Conservation (phyloP, 139 green algal genomes). For the Gonium pectorale region DNA sequence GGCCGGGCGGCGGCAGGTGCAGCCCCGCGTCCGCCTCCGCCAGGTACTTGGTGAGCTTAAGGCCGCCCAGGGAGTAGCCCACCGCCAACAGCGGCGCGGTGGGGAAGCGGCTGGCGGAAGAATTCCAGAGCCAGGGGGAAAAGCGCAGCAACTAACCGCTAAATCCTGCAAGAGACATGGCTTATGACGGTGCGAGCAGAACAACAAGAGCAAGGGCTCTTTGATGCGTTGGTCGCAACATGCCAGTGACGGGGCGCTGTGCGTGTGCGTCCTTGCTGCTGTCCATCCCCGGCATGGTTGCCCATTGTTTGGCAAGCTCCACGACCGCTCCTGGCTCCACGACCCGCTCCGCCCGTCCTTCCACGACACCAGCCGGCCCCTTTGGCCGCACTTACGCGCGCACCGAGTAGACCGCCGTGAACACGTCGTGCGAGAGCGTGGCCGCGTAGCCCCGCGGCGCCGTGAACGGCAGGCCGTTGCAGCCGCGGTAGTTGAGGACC, state of each 20-base stretch:
- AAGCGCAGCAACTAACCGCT: no score
- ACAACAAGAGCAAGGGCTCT: no score
- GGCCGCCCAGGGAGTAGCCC: constrained; percentile 79
- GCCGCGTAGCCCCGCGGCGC: constrained; percentile 66
- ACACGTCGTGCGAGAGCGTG: constrained; percentile 67
- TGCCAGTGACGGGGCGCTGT: no score
- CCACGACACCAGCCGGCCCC: no score
- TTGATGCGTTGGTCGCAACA: no score
- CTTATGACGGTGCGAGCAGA: no score
- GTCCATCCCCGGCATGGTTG: no score
- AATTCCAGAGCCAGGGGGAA: not conserved
- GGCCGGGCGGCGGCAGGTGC: constrained; percentile 33
- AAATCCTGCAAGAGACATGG: no score
- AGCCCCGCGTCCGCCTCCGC: constrained; percentile 71
- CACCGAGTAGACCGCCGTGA: constrained; percentile 60
- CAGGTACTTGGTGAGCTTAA: constrained; percentile 85
- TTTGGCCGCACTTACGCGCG: constrained; percentile 60
- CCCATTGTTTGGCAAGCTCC: no score
- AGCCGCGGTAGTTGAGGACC: constrained; percentile 63
- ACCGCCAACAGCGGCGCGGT: constrained; percentile 70
- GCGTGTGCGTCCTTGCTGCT: no score
- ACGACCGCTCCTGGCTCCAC: no score
- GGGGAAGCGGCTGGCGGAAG: constrained; percentile 62
- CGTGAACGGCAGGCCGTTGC: constrained; percentile 73
- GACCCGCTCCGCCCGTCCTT: no score